Evolutionary conservation across 148 eudicot species (phyloP), one percentile per base, ranked within the genome.

Genomic region (Cornus suecica): DNA sequence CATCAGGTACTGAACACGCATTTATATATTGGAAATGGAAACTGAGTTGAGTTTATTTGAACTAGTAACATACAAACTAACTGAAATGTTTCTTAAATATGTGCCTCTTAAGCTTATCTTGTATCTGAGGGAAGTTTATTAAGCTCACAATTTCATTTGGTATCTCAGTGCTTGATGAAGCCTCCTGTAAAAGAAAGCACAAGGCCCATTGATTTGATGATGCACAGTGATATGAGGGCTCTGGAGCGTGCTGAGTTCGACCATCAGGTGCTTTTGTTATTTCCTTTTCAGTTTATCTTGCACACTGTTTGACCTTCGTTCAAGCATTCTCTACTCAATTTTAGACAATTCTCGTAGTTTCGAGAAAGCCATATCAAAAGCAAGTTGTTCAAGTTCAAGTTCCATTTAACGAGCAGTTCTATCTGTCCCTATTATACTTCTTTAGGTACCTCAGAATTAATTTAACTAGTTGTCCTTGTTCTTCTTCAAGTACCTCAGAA

Each of bases 171-270:
- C 82, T 81, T 91, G 82, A 82, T 82, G 48, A 95, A 95, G 71
- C 99, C 99, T 68, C 89, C 87, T 0, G 87, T 92, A 10, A 95
- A 91, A 85, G 99, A 95, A 75, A 78, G 37, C 68, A 95, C 99
- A 27, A 88, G 74, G 71, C 97, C 97, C 2, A 26, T 89, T 58
- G 97, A 95, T 84, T 75, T 92, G 80, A 90, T 86, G 81, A 83
- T 95, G 80, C 88, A 92, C 69, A 89, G 89, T 62, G 97, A 91
- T 74, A 74, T 85, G 41, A 89, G 99, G 84, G 99, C 99, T 52
- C 87, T 80, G 68, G 97, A 92, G 65, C 97, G 99, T 60, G 86
- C 97, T 24, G 97, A 89, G 63, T 95, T 92, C 74, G 97, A 95
- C 72, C 79, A 86, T 56, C 92, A 88, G 97, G 99, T 94, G 83